Conservation (phyloP, 129 eudicot genomes). For the Arctium minus region DNA sequence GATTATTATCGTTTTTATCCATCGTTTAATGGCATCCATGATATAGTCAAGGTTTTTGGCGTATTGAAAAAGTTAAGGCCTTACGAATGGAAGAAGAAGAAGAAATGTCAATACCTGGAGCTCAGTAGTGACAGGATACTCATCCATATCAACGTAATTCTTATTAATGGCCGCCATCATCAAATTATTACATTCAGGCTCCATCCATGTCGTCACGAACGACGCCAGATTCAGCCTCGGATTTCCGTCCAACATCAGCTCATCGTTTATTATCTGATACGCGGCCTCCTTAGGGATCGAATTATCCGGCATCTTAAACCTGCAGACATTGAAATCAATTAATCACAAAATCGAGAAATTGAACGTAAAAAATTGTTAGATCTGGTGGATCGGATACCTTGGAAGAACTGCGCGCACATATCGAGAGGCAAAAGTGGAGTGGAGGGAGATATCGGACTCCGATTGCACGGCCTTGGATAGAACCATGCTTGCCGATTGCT, state of each 20-base stretch:
- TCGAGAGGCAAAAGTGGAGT: conserved; percentile 83
- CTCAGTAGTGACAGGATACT: conserved; percentile 92
- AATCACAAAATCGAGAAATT: not conserved
- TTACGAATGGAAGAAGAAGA: not conserved
- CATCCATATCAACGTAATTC: conserved; percentile 93
- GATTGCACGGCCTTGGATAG: conserved; percentile 47
- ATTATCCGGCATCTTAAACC: conserved; percentile 63
- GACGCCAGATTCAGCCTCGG: conserved; percentile 91
- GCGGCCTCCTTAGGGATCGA: conserved; percentile 91
- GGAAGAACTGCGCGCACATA: conserved; percentile 72
- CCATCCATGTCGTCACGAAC: conserved; percentile 95
- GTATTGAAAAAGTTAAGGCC: not conserved
- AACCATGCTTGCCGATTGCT: conserved; percentile 41
- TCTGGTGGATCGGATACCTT: conserved; percentile 35
- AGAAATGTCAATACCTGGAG: conserved; percentile 43
- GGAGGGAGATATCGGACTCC: conserved; percentile 56
- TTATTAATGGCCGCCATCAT: conserved; percentile 67
- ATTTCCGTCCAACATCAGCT: conserved; percentile 87
- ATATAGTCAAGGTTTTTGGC: conserved; percentile 4
- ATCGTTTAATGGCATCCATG: not conserved
- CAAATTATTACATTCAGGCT: conserved; percentile 83
- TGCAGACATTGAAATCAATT: conserved; percentile 14
- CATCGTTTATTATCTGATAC: conserved; percentile 82
- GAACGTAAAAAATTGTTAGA: not conserved
- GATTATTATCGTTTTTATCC: not conserved